These are phyloP conservation scores for Phytophthora palmivora DNA, from an alignment of 352 stramenopile species.

Conservation along the genomic window DNA sequence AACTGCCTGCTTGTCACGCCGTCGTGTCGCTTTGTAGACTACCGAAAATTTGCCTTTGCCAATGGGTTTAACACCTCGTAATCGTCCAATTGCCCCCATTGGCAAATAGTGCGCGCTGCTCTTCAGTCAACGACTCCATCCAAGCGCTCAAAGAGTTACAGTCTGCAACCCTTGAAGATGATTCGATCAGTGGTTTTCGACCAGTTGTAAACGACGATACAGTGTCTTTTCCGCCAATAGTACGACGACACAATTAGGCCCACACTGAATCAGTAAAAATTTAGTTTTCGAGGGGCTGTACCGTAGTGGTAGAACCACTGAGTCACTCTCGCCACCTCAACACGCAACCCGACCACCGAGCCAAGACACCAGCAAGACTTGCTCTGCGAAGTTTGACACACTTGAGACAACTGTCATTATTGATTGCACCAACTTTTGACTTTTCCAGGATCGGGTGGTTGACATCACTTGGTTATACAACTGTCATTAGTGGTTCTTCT, in stretches of 20 bases:
- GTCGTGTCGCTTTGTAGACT: constrained; percentile 89
- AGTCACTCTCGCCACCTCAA: constrained; percentile 27
- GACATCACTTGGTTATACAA: constrained; percentile 25
- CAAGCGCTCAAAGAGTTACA: constrained; percentile 20
- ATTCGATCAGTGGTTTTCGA: constrained; percentile 20
- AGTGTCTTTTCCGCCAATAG: constrained; percentile 25
- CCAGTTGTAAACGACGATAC: constrained; percentile 7
- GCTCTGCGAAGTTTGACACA: constrained; percentile 6
- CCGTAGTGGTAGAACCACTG: constrained; percentile 16
- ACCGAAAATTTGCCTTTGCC: constrained; percentile 95
- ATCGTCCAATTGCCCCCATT: constrained; percentile 64
- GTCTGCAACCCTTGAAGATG: constrained; percentile 26
- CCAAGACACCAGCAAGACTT: constrained; percentile 26
- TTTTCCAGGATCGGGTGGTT: constrained; percentile 25
- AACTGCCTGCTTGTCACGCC: constrained; percentile 70
- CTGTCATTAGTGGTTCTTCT: constrained; percentile 8
- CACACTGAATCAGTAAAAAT: constrained; percentile 27
- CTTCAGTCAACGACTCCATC: constrained; percentile 84
- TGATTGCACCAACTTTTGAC: constrained; percentile 26
- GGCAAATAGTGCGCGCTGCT: constrained; percentile 75
- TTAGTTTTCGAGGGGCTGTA: constrained; percentile 23
- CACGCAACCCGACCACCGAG: constrained; percentile 12
- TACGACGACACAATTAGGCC: constrained; percentile 19
- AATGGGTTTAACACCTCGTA: constrained; percentile 90
- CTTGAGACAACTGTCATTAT: neutral